Evolutionary conservation across 306 rosid species (phyloP), one percentile per base, ranked within the genome.

Genomic region (Vigna mungo): DNA sequence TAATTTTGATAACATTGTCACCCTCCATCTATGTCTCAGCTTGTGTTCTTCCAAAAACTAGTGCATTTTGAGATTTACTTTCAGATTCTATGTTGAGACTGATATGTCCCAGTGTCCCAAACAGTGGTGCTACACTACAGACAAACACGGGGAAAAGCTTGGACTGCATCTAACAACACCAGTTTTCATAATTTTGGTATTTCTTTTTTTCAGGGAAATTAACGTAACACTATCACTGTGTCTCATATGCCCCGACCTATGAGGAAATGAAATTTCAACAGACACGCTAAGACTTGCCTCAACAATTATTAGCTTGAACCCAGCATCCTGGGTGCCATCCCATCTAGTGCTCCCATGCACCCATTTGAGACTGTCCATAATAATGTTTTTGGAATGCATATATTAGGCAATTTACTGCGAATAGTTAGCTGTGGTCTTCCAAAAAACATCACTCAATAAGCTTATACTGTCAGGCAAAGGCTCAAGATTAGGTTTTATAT

Each of bases 331-430:
- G 1, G 46, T 41, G 46, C 46, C 46, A 41, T 41, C 46, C 46
- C 46, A 41, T 41, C 46, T 7, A 7, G 27, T 53, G 30, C 27
- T 17, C 59, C 58, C 23, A n/a, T 8, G 25, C 58, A 48, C 58
- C 25, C 59, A 53, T 20, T 53, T 20, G 59, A 17, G 25, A 53
- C 2, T 8, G 11, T 41, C 46, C 3, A 2, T 41, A 41, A 41
- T 41, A 41, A 41, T 9, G 10, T 41, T 41, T 41, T 41, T 41
- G 46, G 46, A 41, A 41, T 41, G 32, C 52, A 46, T 78, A 51
- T 74, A 52, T 62, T 60, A 67, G n/a, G 71, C 16, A 37, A 61
- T n/a, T 73, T 25, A 51, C 36, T n/a, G 44, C 20, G 72, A 52
- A 59, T 16, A 15, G 56, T 11, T 32, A 32, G 20, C 25, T 79